A percentile compares a stretch with the other conserved stretches of the same genome.
phyloP scores from a whole-genome alignment of 768 basidiomycete species.

The Lactarius akahatsu region DNA sequence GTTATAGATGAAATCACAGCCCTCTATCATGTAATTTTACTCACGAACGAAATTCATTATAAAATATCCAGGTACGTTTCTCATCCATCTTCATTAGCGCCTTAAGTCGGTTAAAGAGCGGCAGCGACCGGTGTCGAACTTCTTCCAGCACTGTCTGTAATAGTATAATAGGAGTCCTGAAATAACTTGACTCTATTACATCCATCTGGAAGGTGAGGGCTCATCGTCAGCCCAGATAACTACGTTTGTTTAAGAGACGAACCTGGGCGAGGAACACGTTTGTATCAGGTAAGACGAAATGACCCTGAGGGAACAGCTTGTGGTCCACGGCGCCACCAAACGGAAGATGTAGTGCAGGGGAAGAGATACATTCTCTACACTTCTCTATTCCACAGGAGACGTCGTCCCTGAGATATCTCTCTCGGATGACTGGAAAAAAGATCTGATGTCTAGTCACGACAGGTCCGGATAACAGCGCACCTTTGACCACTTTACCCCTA shows the following conservation, averaged over 20 bases:
- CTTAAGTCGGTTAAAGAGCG: slow-evolving; percentile 89
- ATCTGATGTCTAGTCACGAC: background rate
- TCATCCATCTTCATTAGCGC: slow-evolving; percentile 82
- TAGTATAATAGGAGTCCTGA: slow-evolving; percentile 79
- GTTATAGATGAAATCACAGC: slow-evolving; percentile 4
- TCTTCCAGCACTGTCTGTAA: slow-evolving; percentile 96
- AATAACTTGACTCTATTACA: slow-evolving; percentile 75
- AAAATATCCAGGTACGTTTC: slow-evolving; percentile 80
- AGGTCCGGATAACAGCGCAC: slow-evolving; percentile 42
- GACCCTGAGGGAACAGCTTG: slow-evolving; percentile 57
- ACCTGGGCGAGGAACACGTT: slow-evolving; percentile 94
- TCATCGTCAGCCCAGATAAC: background rate
- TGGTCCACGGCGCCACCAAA: slow-evolving; percentile 57
- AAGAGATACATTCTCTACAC: slow-evolving; percentile 60
- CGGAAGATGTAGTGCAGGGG: slow-evolving; percentile 52
- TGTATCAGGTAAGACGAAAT: slow-evolving; percentile 89
- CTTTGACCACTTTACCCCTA: slow-evolving; percentile 89
- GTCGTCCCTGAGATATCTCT: slow-evolving; percentile 91
- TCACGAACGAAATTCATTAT: slow-evolving; percentile 82
- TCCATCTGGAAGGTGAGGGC: slow-evolving; percentile 68
- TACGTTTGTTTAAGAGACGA: background rate
- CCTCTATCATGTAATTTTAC: slow-evolving; percentile 34
- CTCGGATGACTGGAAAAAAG: slow-evolving; percentile 62
- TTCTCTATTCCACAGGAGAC: slow-evolving; percentile 79
- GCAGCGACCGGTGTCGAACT: slow-evolving; percentile 91